These are phyloP conservation scores for Paecilomyces dactylethromorphus DNA, from an alignment of 2,329 filamentous ascomycete genomes.

Conservation along the genomic window DNA sequence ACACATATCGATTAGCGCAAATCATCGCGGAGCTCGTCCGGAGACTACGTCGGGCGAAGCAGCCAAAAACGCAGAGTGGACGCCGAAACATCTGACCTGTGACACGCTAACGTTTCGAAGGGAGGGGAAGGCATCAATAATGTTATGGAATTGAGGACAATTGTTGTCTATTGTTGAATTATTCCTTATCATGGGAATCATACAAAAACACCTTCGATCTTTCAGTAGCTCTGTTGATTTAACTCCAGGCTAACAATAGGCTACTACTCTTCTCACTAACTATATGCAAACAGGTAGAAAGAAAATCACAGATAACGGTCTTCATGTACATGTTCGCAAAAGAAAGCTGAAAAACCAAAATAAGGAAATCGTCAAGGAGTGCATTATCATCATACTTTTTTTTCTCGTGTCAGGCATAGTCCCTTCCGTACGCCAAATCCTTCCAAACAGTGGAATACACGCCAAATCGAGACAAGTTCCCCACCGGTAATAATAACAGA, in stretches of 20 bases:
- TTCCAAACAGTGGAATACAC: not conserved
- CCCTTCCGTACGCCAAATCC: not conserved
- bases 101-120: not conserved
- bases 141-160: no score
- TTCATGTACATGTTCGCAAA: not conserved
- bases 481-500: not conserved
- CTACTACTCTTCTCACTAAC: not conserved
- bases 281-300: not conserved
- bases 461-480: not conserved
- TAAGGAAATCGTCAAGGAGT: not conserved
- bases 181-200: not conserved
- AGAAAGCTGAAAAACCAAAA: not conserved
- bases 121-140: no score
- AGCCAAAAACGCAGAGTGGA: conserved; percentile 23
- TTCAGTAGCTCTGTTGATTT: not conserved
- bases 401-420: not conserved
- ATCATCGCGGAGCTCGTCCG: conserved; percentile 8
- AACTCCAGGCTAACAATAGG: not conserved
- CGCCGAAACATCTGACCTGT: conserved; percentile 1
- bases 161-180: not conserved
- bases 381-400: not conserved
- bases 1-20: conserved; percentile 21
- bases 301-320: not conserved
- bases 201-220: not conserved
- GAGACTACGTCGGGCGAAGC: conserved; percentile 21